Evolutionary conservation across 306 rosid species (phyloP), one percentile per base, ranked within the genome.

Genomic region (Quercus engelmannii): DNA sequence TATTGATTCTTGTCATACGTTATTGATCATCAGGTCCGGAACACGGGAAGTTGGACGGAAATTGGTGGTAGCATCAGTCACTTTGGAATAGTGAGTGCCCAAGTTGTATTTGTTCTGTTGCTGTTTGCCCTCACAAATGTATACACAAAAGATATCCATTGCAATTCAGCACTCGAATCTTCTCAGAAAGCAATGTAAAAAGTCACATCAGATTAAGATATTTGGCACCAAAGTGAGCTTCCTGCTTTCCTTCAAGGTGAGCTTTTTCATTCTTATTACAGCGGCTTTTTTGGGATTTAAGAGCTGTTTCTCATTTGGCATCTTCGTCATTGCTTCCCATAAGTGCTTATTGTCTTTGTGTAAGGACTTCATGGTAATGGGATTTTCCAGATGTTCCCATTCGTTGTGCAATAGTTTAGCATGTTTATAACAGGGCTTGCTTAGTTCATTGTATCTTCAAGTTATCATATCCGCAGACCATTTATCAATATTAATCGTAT

Each of bases 11-110:
- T 70, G 52, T 78, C 41, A 76, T 77, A 59, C 49, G 11, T 41
- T 2, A 41, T 26, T 26, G 28, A 26, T 41, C 78, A 14, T 72
- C 89, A 93, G 97, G 98, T 93, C 65, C 85, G 88, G 71, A 93
- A 93, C 83, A 93, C 86, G 0, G 98, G 98, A 86, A 93, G 97
- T 79, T 93, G 98, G 97, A 93, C 91, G 98, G 98, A 93, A 83
- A 93, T 93, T 78, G 98, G 98, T 63, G 90, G 88, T 76, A 93
- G 98, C 80, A 93, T 93, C 49, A 90, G 98, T 86, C 98, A 93
- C 81, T 93, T 93, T 49, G 98, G 97, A 69, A 93, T 93, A 33
- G 19, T 93, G 92, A 93, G 97, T 81, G 98, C 98, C 80, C 98
- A 93, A 79, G 94, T 93, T 73, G 97, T 93, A 63, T 93, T 93